Percentiles rank a stretch among this genome's conserved stretches.
Conservation (phyloP, 139 green algal genomes). For the Zygnema circumcarinatum region DNA sequence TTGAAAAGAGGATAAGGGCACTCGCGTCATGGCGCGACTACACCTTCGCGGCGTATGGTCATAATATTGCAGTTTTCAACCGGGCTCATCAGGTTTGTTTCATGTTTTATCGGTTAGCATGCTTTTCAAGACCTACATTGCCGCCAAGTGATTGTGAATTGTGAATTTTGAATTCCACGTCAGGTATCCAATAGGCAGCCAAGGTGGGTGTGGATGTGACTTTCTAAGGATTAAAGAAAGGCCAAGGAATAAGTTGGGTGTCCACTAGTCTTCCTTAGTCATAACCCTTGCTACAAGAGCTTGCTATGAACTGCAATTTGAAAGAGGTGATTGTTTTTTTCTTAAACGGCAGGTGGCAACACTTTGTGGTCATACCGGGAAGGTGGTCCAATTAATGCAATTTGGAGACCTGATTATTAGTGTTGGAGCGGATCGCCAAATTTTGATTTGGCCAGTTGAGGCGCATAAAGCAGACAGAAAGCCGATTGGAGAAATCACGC, state of each 20-base stretch:
- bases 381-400: slow-evolving; percentile 77
- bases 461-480: not conserved
- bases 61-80: slow-evolving; percentile 76
- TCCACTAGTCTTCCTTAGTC: too few relatives aligned
- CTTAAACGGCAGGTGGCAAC: slow-evolving; percentile 58
- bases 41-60: slow-evolving; percentile 84
- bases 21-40: slow-evolving; percentile 78
- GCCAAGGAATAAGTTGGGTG: too few relatives aligned
- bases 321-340: too few relatives aligned
- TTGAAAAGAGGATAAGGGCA: slow-evolving; percentile 74
- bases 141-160: not conserved
- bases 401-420: slow-evolving; percentile 84
- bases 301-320: too few relatives aligned
- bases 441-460: slow-evolving; percentile 74
- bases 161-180: not conserved
- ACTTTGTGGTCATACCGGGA: slow-evolving; percentile 27
- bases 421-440: slow-evolving; percentile 69
- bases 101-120: not conserved
- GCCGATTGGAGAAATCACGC: slow-evolving; percentile 21
- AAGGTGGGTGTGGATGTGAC: not conserved
- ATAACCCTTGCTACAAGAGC: too few relatives aligned
- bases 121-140: not conserved
- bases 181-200: not conserved
- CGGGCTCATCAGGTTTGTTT: slow-evolving; percentile 68
- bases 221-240: not conserved